Evolutionary conservation across 2,329 filamentous ascomycete genomes (phyloP), one percentile per base, ranked within the genome.

Genomic region (Ceratocystis destructans): DNA sequence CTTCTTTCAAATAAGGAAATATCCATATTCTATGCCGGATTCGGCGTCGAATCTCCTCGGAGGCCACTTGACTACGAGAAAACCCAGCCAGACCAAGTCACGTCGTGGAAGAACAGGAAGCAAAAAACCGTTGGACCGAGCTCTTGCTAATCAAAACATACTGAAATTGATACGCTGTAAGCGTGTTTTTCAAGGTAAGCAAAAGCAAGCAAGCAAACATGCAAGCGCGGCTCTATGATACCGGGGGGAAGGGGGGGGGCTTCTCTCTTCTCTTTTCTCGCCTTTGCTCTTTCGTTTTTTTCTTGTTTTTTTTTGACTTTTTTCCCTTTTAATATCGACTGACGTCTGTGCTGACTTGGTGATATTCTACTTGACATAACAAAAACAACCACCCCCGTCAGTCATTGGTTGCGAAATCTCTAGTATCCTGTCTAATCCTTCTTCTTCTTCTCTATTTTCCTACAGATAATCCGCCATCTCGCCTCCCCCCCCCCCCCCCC

Each of bases 291-390:
- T 59, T n/a, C 10, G 15, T 20, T n/a, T 59, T 37, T 33, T 59
- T 37, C 7, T 37, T 17, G n/a, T 57, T 31, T 31, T 33, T 2
- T 28, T 20, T 50, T 12, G 20, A 7, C 17, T 15, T 33, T n/a
- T 31, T 57, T 33, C 1, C n/a, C 22, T 20, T 37, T 20, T 31
- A 59, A 59, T 37, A 59, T 59, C 28, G 10, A 41, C 37, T 15
- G 37, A 59, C 28, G 28, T 59, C 55, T 59, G 55, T 59, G 55
- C 55, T 59, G 55, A 25, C 28, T 59, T 59, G 15, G 55, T 59
- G 55, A 33, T 59, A 59, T 59, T 25, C 10, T 25, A 53, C 8
- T n/a, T 20, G 22, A 53, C 28, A 55, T 12, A 55, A 25, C 20
- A 55, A 55, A 3, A 17, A 55, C 25, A 17, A 31, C 25, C 50